Evolutionary conservation across 345 rosid species (phyloP), one percentile per base, ranked within the genome.

Genomic region (Gossypium ekmanianum): DNA sequence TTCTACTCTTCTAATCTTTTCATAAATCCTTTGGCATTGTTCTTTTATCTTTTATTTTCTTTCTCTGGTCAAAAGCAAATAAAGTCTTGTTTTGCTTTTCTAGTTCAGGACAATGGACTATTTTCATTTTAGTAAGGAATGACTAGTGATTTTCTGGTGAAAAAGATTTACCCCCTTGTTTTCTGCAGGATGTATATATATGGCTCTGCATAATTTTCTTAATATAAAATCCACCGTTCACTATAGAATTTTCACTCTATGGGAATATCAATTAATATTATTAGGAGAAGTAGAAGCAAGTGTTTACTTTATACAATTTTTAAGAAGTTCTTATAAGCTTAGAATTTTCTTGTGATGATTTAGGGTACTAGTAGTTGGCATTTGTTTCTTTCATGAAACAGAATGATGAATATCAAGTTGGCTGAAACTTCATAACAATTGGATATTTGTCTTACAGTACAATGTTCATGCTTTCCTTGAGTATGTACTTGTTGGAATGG

Each of bases 211-310:
- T 4, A 4, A 20, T 48, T 48, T 14, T 47, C 20, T 20, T 48
- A 24, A 48, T 24, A 26, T 68, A 26, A 68, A 68, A 48, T 24
- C 41, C n/a, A 24, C 57, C 55, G 11, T 68, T 68, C 58, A 17
- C 14, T 16, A 26, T 68, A 69, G 22, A 69, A 50, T 50, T 68
- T 68, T 69, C 24, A 50, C 17, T 69, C 44, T 50, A 50, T 27
- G n/a, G 59, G 72, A 68, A 50, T 26, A 69, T 69, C 20, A 13
- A 69, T 50, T 17, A 58, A 69, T 69, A 16, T 69, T 44, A 69
- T 16, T 26, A 3, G 57, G 45, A 69, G 59, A 69, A 69, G 27
- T 50, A 50, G 59, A 69, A 50, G 72, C 58, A 26, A 16, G 44
- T 69, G 3, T 68, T 50, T 55, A 16, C 58, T 51, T 50, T 26